Conservation (phyloP, 2,329 filamentous ascomycete genomes). For the Knoxdaviesia capensis region DNA sequence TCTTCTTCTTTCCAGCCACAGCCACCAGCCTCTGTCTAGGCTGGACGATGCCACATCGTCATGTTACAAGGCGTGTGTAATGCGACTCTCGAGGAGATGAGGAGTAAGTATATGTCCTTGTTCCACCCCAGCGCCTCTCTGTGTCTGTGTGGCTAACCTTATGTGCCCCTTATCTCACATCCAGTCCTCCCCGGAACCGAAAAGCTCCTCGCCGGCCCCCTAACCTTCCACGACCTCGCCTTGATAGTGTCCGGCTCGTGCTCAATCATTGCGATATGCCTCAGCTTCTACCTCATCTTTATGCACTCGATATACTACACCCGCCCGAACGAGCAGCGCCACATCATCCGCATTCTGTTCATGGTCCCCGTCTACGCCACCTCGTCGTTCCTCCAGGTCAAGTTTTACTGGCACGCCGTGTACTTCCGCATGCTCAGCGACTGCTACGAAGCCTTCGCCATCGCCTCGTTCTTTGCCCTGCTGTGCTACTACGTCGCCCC, state of each 20-base stretch:
- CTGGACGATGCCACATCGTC: too few species aligned
- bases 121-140: neutral
- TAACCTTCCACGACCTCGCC: slow-evolving; percentile 35
- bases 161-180: neutral
- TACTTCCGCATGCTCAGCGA: slow-evolving; percentile 69
- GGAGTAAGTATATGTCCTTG: slow-evolving; percentile 12
- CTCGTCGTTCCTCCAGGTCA: slow-evolving; percentile 52
- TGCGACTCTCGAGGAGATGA: slow-evolving; percentile 21
- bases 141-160: neutral
- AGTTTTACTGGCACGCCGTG: slow-evolving; percentile 56
- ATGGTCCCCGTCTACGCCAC: slow-evolving; percentile 71
- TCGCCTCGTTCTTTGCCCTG: slow-evolving; percentile 69
- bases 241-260: slow-evolving; percentile 27
- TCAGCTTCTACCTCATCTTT: slow-evolving; percentile 35
- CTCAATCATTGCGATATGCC: slow-evolving; percentile 26
- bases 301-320: slow-evolving; percentile 41
- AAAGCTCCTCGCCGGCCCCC: slow-evolving; percentile 20
- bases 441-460: slow-evolving; percentile 79
- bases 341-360: slow-evolving; percentile 72
- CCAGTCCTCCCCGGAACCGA: slow-evolving; percentile 24
- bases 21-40: too few species aligned
- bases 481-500: slow-evolving; percentile 66
- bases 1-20: too few species aligned
- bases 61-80: slow-evolving; percentile 20
- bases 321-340: slow-evolving; percentile 36